Evolutionary conservation across 164 flowering plant genomes (phyloP), one percentile per base, ranked within the genome.

Genomic region (Stephania japonica): DNA sequence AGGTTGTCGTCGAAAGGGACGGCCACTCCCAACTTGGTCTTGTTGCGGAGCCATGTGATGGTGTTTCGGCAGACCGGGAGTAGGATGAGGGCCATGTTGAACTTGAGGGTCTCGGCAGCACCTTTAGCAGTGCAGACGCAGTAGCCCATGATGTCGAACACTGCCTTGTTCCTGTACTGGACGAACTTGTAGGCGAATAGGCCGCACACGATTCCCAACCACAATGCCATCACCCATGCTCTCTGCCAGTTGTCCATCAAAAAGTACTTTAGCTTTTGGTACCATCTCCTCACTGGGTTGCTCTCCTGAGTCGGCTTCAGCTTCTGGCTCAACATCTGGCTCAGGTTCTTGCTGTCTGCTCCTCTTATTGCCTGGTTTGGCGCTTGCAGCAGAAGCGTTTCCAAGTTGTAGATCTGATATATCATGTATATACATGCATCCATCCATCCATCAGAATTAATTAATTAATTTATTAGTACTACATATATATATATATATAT

Each of bases 51-150:
- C 88, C 87, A 86, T 7, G 93, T 89, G 21, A 89, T 84, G 72
- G 91, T 87, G 79, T 87, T 87, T 56, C 93, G 81, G 73, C 93
- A 89, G 41, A 89, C 93, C 0, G 93, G 93, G 1, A 89, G 78
- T 19, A 89, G 73, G 70, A 87, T 82, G 43, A 89, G 74, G 6
- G 93, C 93, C 93, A 89, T 89, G 80, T 89, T 89, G 73, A 89
- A 78, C 74, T 89, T 89, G 8, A 86, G 80, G 0, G 87, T 86
- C 79, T 89, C 93, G 0, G 91, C 90, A 0, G 84, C 88, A 11
- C 90, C 93, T 43, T 89, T 87, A 18, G 91, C 93, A 13, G 80
- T 72, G 78, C 84, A 81, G 0, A 89, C 88, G 65, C 93, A 89
- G 23, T 80, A 68, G 7, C 90, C 90, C 89, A 85, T 89, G 1